phyloP scores from a whole-genome alignment of 495 filamentous ascomycete genomes.

The Hypoxylon fragiforme region DNA sequence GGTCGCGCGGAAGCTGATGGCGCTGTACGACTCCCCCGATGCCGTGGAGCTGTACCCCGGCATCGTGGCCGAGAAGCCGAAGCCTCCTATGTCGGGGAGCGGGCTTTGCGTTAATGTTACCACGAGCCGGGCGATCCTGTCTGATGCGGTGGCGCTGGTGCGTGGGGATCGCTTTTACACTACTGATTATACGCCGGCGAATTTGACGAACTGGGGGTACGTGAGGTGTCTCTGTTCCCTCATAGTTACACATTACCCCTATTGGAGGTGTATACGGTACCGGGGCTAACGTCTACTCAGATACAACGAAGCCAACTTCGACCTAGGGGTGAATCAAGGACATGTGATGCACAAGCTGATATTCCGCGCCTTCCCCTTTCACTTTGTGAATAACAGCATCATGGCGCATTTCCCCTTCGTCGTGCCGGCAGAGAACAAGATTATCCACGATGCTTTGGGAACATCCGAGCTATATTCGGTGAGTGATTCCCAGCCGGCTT shows the following conservation, averaged over 20 bases:
- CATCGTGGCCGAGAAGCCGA: conserved; percentile 70
- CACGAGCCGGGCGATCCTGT: conserved; percentile 72
- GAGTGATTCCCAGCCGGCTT: not conserved
- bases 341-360: conserved; percentile 75
- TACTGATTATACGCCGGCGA: conserved; percentile 64
- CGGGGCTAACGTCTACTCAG: conserved; percentile 68
- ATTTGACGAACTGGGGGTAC: conserved; percentile 74
- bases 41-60: conserved; percentile 50
- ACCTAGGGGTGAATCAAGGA: conserved; percentile 67
- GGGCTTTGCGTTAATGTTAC: conserved; percentile 73
- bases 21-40: conserved; percentile 76
- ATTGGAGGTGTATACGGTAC: conserved; percentile 50
- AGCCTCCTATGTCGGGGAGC: conserved; percentile 63
- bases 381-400: conserved; percentile 69
- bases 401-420: conserved; percentile 78
- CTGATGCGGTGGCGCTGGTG: conserved; percentile 76
- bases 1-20: conserved; percentile 64
- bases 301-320: conserved; percentile 57
- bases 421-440: conserved; percentile 67
- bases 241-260: no score
- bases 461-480: conserved; percentile 63
- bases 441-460: conserved; percentile 64
- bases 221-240: conserved; percentile 5
- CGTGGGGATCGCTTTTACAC: conserved; percentile 83
- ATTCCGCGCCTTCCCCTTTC: conserved; percentile 68